Evolutionary conservation across 257 asterid species (phyloP).

Genomic region (Datura wrightii): DNA sequence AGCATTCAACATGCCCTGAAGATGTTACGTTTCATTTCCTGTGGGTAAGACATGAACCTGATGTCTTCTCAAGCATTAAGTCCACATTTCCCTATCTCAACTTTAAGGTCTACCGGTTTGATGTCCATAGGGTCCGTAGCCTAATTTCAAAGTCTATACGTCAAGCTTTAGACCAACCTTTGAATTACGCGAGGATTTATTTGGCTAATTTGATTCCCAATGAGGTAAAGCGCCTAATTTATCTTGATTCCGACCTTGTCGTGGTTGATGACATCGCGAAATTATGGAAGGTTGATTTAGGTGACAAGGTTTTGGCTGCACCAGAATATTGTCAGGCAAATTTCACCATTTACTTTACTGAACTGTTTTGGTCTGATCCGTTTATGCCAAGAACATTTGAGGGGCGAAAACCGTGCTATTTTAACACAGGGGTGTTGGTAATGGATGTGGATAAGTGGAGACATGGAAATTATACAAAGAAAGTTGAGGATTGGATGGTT

Average conservation of each 20-base stretch:
- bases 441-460: conserved; percentile 75
- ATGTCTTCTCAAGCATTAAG: conserved; percentile 52
- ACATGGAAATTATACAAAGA: conserved; percentile 46
- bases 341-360: conserved; percentile 61
- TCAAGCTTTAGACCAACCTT: conserved; percentile 72
- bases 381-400: conserved; percentile 41
- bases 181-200: conserved; percentile 67
- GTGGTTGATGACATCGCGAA: conserved; percentile 63
- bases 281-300: conserved; percentile 62
- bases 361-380: conserved; percentile 53
- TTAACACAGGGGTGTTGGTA: conserved; percentile 75
- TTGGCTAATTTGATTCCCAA: conserved; percentile 55
- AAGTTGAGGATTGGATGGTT: conserved; percentile 69
- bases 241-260: conserved; percentile 73
- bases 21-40: conserved; percentile 62
- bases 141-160: conserved; percentile 71
- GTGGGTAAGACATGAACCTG: conserved; percentile 45
- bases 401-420: conserved; percentile 62
- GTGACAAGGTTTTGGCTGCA: conserved; percentile 60
- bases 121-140: conserved; percentile 46
- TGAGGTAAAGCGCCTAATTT: conserved; percentile 55
- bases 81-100: conserved; percentile 67
- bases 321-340: conserved; percentile 80
- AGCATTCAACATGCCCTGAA: conserved; percentile 73
- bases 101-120: conserved; percentile 57